A percentile compares a stretch with the other conserved stretches of the same genome.
Evolutionary conservation across 208 protist species (phyloP).

Genomic region (Acanthamoeba sp.): DNA sequence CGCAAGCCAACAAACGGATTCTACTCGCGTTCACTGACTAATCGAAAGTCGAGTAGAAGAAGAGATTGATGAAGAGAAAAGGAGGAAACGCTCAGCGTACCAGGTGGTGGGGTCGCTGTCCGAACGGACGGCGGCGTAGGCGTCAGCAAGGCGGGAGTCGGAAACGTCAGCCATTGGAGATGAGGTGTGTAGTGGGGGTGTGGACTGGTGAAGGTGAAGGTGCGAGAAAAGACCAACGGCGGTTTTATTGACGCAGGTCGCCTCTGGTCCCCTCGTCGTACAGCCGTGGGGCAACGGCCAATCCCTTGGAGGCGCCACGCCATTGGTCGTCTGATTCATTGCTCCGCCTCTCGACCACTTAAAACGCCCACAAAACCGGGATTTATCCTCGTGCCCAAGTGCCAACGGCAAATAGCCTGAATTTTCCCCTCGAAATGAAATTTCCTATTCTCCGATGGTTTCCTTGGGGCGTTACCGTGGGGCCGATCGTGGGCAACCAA

Average conservation of each 20-base stretch:
- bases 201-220: neutral
- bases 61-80: neutral
- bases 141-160: constrained; percentile 53
- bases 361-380: neutral
- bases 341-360: neutral
- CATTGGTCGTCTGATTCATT: constrained; percentile 30
- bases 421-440: neutral
- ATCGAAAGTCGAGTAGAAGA: no score
- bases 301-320: neutral
- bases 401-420: neutral
- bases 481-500: neutral
- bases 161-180: constrained; percentile 70
- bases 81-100: neutral
- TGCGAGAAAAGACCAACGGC: constrained; percentile 11
- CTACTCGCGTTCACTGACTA: no score
- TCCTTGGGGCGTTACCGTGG: neutral
- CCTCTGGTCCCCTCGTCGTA: neutral
- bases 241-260: neutral
- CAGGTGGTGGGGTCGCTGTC: constrained; percentile 73
- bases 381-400: neutral
- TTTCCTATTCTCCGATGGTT: neutral
- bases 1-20: neutral
- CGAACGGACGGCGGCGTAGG: constrained; percentile 66
- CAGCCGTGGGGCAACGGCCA: constrained; percentile 39
- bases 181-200: constrained; percentile 13